phyloP scores from a whole-genome alignment of 371 early-diverging fungal species.

The Fennellomyces sp. region DNA sequence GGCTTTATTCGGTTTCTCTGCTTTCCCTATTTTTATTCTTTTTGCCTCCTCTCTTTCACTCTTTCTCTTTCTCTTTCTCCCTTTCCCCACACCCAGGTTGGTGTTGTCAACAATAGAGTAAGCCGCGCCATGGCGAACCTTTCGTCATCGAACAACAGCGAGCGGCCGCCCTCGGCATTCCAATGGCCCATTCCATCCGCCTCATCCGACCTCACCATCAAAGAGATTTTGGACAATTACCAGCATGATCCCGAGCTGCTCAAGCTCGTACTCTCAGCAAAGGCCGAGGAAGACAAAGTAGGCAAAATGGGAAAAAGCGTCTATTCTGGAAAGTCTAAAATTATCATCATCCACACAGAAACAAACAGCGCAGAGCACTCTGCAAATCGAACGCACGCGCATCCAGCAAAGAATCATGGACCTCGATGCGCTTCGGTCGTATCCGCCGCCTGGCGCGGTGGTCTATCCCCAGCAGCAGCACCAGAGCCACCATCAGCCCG shows the following conservation, averaged over 20 bases:
- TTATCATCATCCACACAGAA: conserved; percentile 20
- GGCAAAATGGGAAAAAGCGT: too few relatives aligned
- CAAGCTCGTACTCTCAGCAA: conserved; percentile 31
- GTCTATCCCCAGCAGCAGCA: not conserved
- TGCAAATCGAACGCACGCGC: conserved; percentile 42
- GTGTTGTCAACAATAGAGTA: not conserved
- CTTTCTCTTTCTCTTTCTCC: not conserved
- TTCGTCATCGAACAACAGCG: conserved; percentile 3
- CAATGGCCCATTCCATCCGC: conserved; percentile 17
- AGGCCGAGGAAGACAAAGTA: conserved; percentile 59
- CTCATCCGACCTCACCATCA: conserved; percentile 28
- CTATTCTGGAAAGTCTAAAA: not conserved
- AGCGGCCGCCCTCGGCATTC: conserved; percentile 18
- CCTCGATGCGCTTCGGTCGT: conserved; percentile 20
- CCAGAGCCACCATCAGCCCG: not conserved
- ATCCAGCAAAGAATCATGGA: conserved; percentile 43
- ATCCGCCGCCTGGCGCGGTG: conserved; percentile 14
- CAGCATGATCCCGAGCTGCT: conserved; percentile 35
- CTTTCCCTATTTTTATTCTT: conserved; percentile 34
- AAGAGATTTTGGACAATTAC: conserved; percentile 35
- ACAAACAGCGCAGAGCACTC: conserved; percentile 40
- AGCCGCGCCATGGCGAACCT: conserved; percentile 11
- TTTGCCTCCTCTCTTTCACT: not conserved
- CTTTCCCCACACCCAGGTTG: not conserved
- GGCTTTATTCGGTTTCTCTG: conserved; percentile 5